Evolutionary conservation across 108 stramenopile genomes (phyloP), one percentile per base, ranked within the genome.

Genomic region (Pseudonitzschia multiseries): DNA sequence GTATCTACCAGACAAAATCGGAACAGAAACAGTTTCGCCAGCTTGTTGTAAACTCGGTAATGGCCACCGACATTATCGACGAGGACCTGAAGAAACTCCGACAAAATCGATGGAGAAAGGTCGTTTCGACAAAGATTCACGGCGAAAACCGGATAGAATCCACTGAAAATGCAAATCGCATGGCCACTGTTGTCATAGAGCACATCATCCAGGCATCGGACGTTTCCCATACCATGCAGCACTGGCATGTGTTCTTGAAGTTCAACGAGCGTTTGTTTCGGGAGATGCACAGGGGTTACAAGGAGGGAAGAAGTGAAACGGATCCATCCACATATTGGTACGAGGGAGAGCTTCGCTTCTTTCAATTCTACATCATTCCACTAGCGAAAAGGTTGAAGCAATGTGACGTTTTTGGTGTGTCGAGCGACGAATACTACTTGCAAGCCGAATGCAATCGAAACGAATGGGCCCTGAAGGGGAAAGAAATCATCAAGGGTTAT

Each of bases 11-110:
- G 8, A 69, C 40, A 0, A 41, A 56, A 15, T 57, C 57, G 27
- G 86, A 87, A 9, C 69, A 63, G 53, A 62, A 65, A 20, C 71
- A 73, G 22, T 89, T 89, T 65, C 80, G 89, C 36, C 85, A 85
- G 42, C 57, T 83, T 20, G 86, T 89, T 4, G 86, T 89, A 29
- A 86, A 89, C 74, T 33, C 44, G 21, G 71, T 72, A 5, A 72
- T 72, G 71, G 71, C 71, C 0, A 72, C 71, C 26, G 71, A 72
- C 32, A 72, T 72, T 15, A 20, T 63, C 0, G 71, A 72, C 44
- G 22, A 26, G 44, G 60, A 62, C n/a, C 26, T 72, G 71, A 72
- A 72, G 60, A 42, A 41, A 53, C 20, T 62, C n/a, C 36, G 71
- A 24, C 4, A 72, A 15, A n/a, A 48, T 24, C 71, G 71, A 18